Conservation (phyloP, 2,329 filamentous ascomycete species). For the Diaporthe capsici region DNA sequence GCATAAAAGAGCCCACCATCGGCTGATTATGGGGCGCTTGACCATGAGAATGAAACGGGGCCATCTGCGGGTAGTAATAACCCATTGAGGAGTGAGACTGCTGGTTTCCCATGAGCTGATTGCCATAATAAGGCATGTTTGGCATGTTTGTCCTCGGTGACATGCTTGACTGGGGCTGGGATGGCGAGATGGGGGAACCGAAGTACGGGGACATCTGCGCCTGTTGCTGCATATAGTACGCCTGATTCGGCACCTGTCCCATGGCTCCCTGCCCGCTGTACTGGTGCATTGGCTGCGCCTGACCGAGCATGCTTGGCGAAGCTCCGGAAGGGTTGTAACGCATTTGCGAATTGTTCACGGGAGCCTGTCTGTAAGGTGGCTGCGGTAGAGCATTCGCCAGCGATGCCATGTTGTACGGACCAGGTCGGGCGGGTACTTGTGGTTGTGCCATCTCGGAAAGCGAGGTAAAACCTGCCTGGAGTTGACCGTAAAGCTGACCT, state of each 20-base stretch:
- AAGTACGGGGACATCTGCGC: conserved; percentile 62
- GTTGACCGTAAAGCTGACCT: conserved; percentile 50
- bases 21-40: conserved; percentile 52
- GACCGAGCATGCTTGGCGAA: conserved; percentile 56
- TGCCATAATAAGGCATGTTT: conserved; percentile 60
- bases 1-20: conserved; percentile 54
- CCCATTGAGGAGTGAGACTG: conserved; percentile 52
- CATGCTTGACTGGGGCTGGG: conserved; percentile 53
- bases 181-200: conserved; percentile 54
- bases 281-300: conserved; percentile 53
- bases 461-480: conserved; percentile 57
- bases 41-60: conserved; percentile 54
- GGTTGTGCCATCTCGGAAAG: conserved; percentile 59
- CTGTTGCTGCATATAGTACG: conserved; percentile 64
- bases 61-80: conserved; percentile 61
- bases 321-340: conserved; percentile 50
- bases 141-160: conserved; percentile 55
- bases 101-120: conserved; percentile 57
- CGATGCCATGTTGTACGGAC: conserved; percentile 62
- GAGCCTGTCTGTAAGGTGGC: conserved; percentile 55
- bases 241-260: conserved; percentile 55
- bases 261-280: conserved; percentile 57
- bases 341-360: conserved; percentile 53
- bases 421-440: conserved; percentile 50
- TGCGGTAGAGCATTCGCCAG: conserved; percentile 62